phyloP scores from a whole-genome alignment of 805 yeast genomes.

The Candida succiphila region DNA sequence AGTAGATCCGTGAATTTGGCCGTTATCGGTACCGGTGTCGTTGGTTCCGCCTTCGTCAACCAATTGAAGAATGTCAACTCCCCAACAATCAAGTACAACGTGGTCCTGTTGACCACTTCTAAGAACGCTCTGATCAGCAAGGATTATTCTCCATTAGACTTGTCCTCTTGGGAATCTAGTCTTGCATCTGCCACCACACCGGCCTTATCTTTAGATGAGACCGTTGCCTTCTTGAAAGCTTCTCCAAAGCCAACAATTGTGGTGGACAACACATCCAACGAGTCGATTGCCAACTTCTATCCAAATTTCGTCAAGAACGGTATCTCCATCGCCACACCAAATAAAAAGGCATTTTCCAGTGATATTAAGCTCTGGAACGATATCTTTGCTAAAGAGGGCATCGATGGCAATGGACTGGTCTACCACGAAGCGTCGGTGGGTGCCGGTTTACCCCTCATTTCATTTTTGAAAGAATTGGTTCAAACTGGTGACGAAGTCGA shows the following conservation, averaged over 20 bases:
- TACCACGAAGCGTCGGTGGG: conserved; percentile 99
- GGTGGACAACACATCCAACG: conserved; percentile 91
- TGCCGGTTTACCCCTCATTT: conserved; percentile 93
- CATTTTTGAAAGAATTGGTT: conserved; percentile 79
- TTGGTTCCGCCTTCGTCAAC: conserved; percentile 82
- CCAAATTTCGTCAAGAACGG: conserved; percentile 67
- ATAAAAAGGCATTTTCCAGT: conserved; percentile 92
- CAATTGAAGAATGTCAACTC: conserved; percentile 61
- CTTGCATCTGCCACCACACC: conserved; percentile 35
- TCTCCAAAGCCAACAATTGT: conserved; percentile 72
- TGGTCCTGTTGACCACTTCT: conserved; percentile 73
- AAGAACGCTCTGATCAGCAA: conserved; percentile 55
- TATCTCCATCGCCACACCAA: conserved; percentile 94
- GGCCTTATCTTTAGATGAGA: conserved; percentile 44
- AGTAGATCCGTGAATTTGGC: conserved; percentile 55
- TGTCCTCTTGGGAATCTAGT: conserved; percentile 45
- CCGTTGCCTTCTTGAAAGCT: conserved; percentile 51
- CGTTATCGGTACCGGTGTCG: conserved; percentile 85
- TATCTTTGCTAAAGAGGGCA: conserved; percentile 47
- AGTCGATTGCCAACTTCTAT: conserved; percentile 64
- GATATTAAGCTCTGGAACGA: conserved; percentile 66
- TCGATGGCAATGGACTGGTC: conserved; percentile 59
- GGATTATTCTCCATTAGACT: conserved; percentile 64
- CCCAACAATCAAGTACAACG: conserved; percentile 54
- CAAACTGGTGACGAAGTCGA: conserved; percentile 89